Percentiles rank a stretch among this genome's conserved stretches.
These are phyloP conservation scores for Heliosperma pusillum DNA, from an alignment of 148 eudicot species.

Conservation along the genomic window DNA sequence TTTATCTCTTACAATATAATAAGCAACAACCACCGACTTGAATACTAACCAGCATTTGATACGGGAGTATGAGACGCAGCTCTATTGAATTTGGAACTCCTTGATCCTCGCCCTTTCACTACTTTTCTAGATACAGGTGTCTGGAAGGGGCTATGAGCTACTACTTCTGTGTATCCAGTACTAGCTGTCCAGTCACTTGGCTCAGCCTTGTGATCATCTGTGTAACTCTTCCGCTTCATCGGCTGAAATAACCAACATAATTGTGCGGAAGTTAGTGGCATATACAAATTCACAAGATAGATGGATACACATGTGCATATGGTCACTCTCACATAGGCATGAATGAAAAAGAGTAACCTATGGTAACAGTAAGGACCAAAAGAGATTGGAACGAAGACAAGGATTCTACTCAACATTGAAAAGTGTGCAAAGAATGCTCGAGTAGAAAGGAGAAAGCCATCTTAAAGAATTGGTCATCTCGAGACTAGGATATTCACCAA, in stretches of 20 bases:
- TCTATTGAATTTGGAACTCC: slow-evolving; percentile 51
- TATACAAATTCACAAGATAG: background rate
- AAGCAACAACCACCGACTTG: background rate
- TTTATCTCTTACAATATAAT: background rate
- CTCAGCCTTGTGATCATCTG: slow-evolving; percentile 46
- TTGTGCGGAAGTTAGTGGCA: background rate
- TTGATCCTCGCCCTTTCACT: slow-evolving; percentile 57
- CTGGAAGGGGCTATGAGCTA: slow-evolving; percentile 49
- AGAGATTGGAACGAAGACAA: too few relatives aligned
- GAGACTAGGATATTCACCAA: too few relatives aligned
- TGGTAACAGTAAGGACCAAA: too few relatives aligned
- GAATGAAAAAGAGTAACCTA: too few relatives aligned
- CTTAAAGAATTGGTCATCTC: too few relatives aligned
- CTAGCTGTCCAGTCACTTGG: slow-evolving; percentile 41
- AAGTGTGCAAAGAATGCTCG: too few relatives aligned
- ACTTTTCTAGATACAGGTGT: slow-evolving; percentile 72
- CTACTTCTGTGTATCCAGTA: slow-evolving; percentile 41
- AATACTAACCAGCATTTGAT: slow-evolving; percentile 58
- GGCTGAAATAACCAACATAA: slow-evolving; percentile 38
- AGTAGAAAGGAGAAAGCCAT: too few relatives aligned
- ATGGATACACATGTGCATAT: background rate
- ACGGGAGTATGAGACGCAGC: slow-evolving; percentile 57
- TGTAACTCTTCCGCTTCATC: slow-evolving; percentile 63
- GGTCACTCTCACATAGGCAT: too few relatives aligned
- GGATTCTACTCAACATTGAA: too few relatives aligned